A percentile compares a stretch with the other conserved stretches of the same genome.
These are phyloP conservation scores for Epicoccum sorghinum DNA, from an alignment of 2,329 filamentous ascomycete species.

Conservation along the genomic window DNA sequence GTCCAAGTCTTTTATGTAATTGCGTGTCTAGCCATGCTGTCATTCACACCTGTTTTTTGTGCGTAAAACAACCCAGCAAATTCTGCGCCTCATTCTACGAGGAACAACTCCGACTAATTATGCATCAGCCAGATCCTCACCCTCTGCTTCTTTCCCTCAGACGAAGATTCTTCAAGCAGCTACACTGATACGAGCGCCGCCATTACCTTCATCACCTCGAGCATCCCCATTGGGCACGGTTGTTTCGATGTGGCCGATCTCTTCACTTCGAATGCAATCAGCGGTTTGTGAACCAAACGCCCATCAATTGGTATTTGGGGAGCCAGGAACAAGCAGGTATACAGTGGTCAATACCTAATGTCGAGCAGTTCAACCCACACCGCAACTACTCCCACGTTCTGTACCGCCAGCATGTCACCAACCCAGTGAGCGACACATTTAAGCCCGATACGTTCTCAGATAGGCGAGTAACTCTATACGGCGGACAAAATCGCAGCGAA, in stretches of 20 bases:
- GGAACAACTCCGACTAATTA: neutral
- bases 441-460: neutral
- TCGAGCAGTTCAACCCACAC: neutral
- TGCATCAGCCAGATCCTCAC: neutral
- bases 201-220: neutral
- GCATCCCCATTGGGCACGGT: neutral
- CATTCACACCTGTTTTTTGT: neutral
- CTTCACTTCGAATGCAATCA: neutral
- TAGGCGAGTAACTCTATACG: neutral
- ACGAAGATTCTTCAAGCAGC: neutral
- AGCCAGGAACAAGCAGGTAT: neutral
- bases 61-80: neutral
- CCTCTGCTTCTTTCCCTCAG: neutral
- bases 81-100: neutral
- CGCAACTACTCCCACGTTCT: neutral
- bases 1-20: no score
- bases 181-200: neutral
- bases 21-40: no score
- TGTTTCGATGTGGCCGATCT: neutral
- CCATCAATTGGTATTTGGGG: neutral
- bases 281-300: neutral
- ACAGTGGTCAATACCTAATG: neutral
- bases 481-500: neutral
- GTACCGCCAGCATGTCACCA: neutral
- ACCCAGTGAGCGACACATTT: neutral